A percentile compares a stretch with the other conserved stretches of the same genome.
Evolutionary conservation across 2,329 filamentous ascomycete species (phyloP).

Genomic region (Zymoseptoria passerinii): DNA sequence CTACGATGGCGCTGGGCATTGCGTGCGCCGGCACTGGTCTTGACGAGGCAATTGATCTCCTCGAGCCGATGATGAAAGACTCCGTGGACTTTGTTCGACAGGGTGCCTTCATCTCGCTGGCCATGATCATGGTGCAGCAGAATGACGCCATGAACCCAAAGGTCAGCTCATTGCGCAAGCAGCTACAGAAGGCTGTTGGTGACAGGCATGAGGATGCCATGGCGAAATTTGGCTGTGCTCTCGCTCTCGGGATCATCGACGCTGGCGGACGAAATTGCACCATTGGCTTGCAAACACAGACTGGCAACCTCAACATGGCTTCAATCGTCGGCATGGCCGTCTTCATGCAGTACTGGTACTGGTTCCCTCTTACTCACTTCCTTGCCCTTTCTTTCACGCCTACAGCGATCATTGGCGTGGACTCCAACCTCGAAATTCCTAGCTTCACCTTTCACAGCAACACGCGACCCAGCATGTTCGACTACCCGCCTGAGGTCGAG

Average conservation of each 20-base stretch:
- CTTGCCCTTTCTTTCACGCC: conserved; percentile 92
- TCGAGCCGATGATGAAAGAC: conserved; percentile 99
- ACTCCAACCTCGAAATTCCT: conserved; percentile 87
- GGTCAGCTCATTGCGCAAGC: conserved; percentile 82
- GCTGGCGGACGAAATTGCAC: conserved; percentile 97
- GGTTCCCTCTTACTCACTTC: conserved; percentile 99
- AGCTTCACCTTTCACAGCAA: conserved; percentile 94
- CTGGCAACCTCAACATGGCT: conserved; percentile 96
- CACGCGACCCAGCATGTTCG: conserved; percentile 88
- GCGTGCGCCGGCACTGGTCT: conserved; percentile 94
- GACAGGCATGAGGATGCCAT: conserved; percentile 98
- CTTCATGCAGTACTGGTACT: conserved; percentile 99
- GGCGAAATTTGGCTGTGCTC: conserved; percentile 94
- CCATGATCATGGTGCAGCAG: conserved; percentile 99
- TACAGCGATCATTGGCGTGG: conserved; percentile 88
- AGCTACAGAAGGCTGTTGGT: conserved; percentile 83
- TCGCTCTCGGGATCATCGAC: conserved; percentile 94
- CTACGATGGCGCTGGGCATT: conserved; percentile 96
- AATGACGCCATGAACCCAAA: conserved; percentile 99
- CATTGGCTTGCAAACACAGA: conserved; percentile 94
- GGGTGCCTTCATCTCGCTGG: conserved; percentile 83
- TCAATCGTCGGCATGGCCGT: conserved; percentile 97
- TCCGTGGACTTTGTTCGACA: conserved; percentile 97
- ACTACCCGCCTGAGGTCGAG: conserved; percentile 95
- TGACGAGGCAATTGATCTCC: conserved; percentile 88